Evolutionary conservation across 2,329 filamentous ascomycete species (phyloP).

Genomic region (Emmonsiellopsis sp.): DNA sequence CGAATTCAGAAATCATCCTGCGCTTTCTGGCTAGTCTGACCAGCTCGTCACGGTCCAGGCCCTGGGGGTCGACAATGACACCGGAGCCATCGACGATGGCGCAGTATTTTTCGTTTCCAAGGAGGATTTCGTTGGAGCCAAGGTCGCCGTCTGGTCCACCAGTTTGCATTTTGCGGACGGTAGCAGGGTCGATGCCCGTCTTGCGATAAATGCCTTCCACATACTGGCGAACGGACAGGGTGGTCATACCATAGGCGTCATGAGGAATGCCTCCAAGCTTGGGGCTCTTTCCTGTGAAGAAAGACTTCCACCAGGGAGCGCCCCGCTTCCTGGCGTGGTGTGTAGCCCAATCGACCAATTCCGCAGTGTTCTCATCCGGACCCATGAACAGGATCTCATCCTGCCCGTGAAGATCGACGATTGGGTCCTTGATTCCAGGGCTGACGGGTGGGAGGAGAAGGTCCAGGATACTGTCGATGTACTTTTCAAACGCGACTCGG

Average conservation of each 20-base stretch:
- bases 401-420: slow-evolving; percentile 90
- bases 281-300: slow-evolving; percentile 98
- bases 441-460: slow-evolving; percentile 81
- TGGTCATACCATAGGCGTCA: slow-evolving; percentile 96
- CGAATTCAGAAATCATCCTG: slow-evolving; percentile 82
- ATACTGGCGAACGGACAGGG: slow-evolving; percentile 89
- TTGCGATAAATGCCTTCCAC: slow-evolving; percentile 96
- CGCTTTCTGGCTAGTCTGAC: slow-evolving; percentile 75
- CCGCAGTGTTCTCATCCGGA: slow-evolving; percentile 96
- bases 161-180: slow-evolving; percentile 90
- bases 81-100: slow-evolving; percentile 94
- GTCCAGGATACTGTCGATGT: slow-evolving; percentile 97
- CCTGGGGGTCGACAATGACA: slow-evolving; percentile 86
- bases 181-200: slow-evolving; percentile 75
- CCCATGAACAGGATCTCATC: slow-evolving; percentile 98
- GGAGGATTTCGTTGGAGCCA: slow-evolving; percentile 93
- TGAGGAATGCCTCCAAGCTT: slow-evolving; percentile 95
- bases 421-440: slow-evolving; percentile 96
- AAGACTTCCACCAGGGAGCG: slow-evolving; percentile 99
- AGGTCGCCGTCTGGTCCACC: slow-evolving; percentile 94
- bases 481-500: slow-evolving; percentile 93
- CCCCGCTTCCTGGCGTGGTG: slow-evolving; percentile 80
- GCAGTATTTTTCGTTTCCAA: slow-evolving; percentile 91
- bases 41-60: slow-evolving; percentile 76
- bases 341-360: slow-evolving; percentile 97